A percentile compares a stretch with the other conserved stretches of the same genome.
Conservation (phyloP, 2,329 filamentous ascomycete genomes). For the Thermoascus crustaceus region DNA sequence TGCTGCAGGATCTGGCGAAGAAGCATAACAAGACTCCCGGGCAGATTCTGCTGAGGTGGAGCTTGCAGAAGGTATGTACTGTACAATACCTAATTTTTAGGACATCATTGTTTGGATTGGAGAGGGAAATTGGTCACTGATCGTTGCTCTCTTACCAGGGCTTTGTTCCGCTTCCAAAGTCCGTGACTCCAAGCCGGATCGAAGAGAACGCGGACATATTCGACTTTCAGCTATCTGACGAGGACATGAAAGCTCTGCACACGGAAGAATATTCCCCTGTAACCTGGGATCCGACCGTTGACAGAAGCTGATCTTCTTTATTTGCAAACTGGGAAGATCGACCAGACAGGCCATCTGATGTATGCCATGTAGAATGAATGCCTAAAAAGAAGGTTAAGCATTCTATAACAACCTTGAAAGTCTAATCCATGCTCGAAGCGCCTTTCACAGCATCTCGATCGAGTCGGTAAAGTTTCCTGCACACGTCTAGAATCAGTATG, state of each 20-base stretch:
- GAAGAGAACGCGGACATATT: slow-evolving; percentile 53
- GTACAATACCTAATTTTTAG: not conserved
- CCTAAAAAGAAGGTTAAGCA: too few relatives aligned
- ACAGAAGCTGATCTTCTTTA: too few relatives aligned
- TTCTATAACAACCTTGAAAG: too few relatives aligned
- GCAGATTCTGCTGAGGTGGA: slow-evolving; percentile 55
- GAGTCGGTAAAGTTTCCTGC: too few relatives aligned
- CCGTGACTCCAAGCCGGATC: slow-evolving; percentile 53
- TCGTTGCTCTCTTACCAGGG: slow-evolving; percentile 39
- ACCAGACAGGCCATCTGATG: too few relatives aligned
- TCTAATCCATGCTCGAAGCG: too few relatives aligned
- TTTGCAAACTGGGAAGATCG: too few relatives aligned
- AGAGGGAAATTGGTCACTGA: too few relatives aligned
- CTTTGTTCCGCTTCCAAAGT: slow-evolving; percentile 56
- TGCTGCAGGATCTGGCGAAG: slow-evolving; percentile 43
- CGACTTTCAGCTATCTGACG: slow-evolving; percentile 51
- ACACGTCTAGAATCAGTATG: too few relatives aligned
- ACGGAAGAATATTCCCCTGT: slow-evolving; percentile 41
- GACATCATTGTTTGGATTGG: slow-evolving; percentile 1
- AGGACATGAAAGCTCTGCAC: slow-evolving; percentile 50
- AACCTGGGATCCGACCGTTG: not conserved
- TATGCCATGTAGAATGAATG: too few relatives aligned
- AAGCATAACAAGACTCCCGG: slow-evolving; percentile 52
- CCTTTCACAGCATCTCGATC: too few relatives aligned
- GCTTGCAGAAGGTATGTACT: slow-evolving; percentile 46